phyloP scores from a whole-genome alignment of 2,329 filamentous ascomycete species.

The Colletotrichum neosansevieriae region DNA sequence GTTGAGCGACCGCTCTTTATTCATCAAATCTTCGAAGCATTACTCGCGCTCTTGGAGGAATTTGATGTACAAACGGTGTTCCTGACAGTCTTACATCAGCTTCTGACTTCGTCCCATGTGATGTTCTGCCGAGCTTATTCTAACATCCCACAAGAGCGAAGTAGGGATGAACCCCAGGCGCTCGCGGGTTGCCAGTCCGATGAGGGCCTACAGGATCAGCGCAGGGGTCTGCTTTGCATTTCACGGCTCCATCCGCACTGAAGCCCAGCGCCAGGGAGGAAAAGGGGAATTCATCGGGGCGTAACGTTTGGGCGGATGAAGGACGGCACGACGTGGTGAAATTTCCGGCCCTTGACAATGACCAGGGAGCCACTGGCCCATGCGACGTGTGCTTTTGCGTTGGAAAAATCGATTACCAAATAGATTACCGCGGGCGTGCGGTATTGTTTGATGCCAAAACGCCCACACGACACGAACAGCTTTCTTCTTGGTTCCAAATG shows the following conservation, averaged over 20 bases:
- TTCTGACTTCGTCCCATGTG: neutral
- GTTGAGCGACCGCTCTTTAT: conserved; percentile 16
- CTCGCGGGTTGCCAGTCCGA: neutral
- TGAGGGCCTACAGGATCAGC: neutral
- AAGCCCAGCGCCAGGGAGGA: conserved; percentile 27
- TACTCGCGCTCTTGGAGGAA: conserved; percentile 2
- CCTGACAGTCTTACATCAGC: conserved; percentile 8
- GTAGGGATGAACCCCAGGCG: neutral
- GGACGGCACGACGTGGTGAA: conserved; percentile 37
- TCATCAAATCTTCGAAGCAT: neutral
- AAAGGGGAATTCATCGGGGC: neutral
- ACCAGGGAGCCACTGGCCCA: conserved; percentile 16
- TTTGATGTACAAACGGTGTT: neutral
- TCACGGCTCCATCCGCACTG: conserved; percentile 11
- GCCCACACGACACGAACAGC: neutral
- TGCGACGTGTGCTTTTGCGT: conserved; percentile 3
- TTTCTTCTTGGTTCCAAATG: conserved; percentile 3
- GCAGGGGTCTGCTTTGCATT: conserved; percentile 9
- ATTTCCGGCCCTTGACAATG: conserved; percentile 26
- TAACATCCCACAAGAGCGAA: conserved; percentile 2
- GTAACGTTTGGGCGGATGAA: conserved; percentile 17
- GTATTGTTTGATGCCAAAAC: neutral
- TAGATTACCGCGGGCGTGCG: no score
- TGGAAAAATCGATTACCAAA: neutral
- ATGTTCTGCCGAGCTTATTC: conserved; percentile 12